Base-by-base conservation (phyloP, 768 basidiomycete species). In the Lactarius hatsudake region DNA sequence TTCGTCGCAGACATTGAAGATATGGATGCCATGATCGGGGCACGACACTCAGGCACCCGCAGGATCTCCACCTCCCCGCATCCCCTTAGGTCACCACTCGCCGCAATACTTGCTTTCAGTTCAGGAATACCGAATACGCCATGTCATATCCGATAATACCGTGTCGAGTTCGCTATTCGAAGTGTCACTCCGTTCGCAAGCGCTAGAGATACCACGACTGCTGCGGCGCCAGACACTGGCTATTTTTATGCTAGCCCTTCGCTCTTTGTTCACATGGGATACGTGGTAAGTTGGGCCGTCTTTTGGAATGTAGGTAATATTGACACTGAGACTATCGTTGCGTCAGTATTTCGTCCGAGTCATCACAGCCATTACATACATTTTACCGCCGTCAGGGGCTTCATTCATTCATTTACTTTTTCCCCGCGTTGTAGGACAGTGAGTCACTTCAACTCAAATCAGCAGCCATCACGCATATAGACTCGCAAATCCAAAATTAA, bases 11-110 rank as follows among this genome's bases (percentile, higher is more conserved):
- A 69, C 68, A n/a, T 58, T 71, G 64, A 71, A 69, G 70, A 71
- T 71, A 56, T 71, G 70, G 70, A 63, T 65, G 51, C 68, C 70
- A 17, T 71, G 66, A 69, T 60, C 36, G 58, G 32, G 40, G 48
- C 23, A 63, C 17, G 62, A 64, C 57, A 20, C 42, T 38, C 23
- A 26, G 53, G 26, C 18, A 43, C 30, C 57, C 53, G 30, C 43
- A 56, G 32, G 48, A 53, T 12, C 42, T n/a, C 18, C 51, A 5
- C n/a, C 5, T 6, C 13, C 23, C 23, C 26, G 4, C 12, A 6
- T 26, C 9, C 57, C 42, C 48, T 23, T 56, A 67, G 45, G 63
- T 68, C 63, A n/a, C 62, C 62, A 48, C 54, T 56, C 53, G 54
- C 28, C 53, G 51, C 62, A 59, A n/a, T 61, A 68, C 59, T 64